Conservation (phyloP, 2,329 filamentous ascomycete genomes). For the Botrytis cinerea region DNA sequence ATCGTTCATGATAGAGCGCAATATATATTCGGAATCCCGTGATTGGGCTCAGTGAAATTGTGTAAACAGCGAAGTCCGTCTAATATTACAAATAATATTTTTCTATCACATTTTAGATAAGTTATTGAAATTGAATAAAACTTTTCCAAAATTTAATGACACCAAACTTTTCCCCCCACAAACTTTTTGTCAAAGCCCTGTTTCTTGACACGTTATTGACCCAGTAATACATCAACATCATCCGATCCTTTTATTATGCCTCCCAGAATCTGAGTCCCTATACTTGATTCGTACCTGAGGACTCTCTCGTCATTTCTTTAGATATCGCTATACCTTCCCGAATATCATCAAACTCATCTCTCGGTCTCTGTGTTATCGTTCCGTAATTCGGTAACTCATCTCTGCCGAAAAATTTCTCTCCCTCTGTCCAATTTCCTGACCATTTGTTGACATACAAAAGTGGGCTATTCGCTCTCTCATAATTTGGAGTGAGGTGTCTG, state of each 20-base stretch:
- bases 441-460: not conserved
- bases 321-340: not conserved
- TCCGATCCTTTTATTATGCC: not conserved
- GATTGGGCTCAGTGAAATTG: not conserved
- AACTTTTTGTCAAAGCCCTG: not conserved
- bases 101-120: too few relatives aligned
- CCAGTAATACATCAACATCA: not conserved
- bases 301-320: not conserved
- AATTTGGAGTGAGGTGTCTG: not conserved
- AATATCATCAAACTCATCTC: not conserved
- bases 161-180: not conserved
- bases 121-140: not conserved
- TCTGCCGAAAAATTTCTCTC: not conserved
- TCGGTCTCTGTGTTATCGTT: not conserved
- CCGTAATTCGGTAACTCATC: not conserved
- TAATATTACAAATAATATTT: not conserved
- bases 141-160: not conserved
- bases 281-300: not conserved
- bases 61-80: not conserved
- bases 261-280: not conserved
- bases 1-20: not conserved
- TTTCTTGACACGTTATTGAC: not conserved
- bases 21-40: not conserved
- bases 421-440: rapidly evolving
- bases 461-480: not conserved